Conservation (phyloP, 352 stramenopile species). For the Phytophthora macrochlamydospora region DNA sequence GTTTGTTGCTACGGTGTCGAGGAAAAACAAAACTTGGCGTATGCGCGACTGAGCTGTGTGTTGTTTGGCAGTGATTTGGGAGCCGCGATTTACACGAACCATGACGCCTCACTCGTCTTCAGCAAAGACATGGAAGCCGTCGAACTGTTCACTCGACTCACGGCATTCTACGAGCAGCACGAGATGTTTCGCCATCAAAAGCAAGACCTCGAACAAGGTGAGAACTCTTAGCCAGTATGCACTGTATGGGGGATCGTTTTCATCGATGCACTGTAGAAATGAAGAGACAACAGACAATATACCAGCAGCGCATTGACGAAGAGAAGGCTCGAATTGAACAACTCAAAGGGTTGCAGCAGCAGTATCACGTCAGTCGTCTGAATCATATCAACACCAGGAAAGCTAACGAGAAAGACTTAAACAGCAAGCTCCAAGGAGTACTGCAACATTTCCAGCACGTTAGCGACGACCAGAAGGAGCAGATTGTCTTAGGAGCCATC, state of each 20-base stretch:
- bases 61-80: constrained; percentile 45
- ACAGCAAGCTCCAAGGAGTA: constrained; percentile 51
- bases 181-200: constrained; percentile 49
- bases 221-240: neutral
- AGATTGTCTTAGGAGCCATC: constrained; percentile 55
- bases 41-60: neutral
- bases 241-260: neutral
- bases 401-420: constrained; percentile 48
- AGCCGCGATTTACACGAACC: constrained; percentile 63
- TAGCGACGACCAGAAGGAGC: constrained; percentile 58
- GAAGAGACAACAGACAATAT: constrained; percentile 30
- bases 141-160: constrained; percentile 58
- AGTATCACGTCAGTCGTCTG: constrained; percentile 54
- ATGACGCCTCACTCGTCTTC: constrained; percentile 27
- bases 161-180: constrained; percentile 70
- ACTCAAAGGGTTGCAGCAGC: constrained; percentile 55
- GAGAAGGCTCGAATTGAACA: constrained; percentile 40
- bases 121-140: constrained; percentile 60
- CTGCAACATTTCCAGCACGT: constrained; percentile 69
- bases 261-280: constrained; percentile 36
- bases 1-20: neutral
- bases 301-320: constrained; percentile 39
- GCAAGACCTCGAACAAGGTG: constrained; percentile 54
- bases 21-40: neutral
- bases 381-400: constrained; percentile 60